Base-by-base conservation (phyloP, 78 protist species). In the Mastigamoeba balamuthi region DNA sequence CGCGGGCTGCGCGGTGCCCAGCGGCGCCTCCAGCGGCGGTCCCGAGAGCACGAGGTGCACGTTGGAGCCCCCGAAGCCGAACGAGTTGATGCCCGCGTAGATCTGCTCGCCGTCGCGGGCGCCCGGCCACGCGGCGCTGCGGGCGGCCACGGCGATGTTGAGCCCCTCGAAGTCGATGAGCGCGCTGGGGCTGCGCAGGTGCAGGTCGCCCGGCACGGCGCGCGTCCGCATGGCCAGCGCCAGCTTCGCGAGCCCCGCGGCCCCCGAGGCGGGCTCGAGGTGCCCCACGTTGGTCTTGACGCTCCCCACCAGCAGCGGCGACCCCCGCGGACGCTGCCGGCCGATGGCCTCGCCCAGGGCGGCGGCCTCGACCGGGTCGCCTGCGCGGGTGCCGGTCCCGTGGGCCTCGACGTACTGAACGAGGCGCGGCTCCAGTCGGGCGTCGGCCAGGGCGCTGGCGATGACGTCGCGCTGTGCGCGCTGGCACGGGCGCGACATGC, bases 11-110 rank as follows among this genome's bases (percentile, higher is more conserved):
- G n/a, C n/a, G n/a, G n/a, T n/a, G n/a, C n/a, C n/a, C n/a, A n/a
- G n/a, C n/a, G n/a, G n/a, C n/a, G n/a, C n/a, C n/a, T n/a, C n/a
- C n/a, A 48, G 17, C 17, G 58, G 58, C 17, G 58, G 58, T 17
- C 58, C 17, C 58, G 17, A 25, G 33, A 78, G 4, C 4, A 88
- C 52, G 25, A 75, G 40, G 39, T 90, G 93, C 5, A 76, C 82
- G 58, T 91, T 91, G 25, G 92, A 67, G 27, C 95, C 95, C 37
- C 90, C 86, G 29, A 86, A 84, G 27, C 95, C 95, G 73, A 91
- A 90, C n/a, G 79, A 66, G 40, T 74, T 81, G 30, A 91, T 39
- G 37, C 92, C 95, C 6, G 75, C 84, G 58, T 48, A 17, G 17
- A 48, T 48, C 17, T 17, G 17, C 17, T 48, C 58, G 33, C 17